phyloP scores from a whole-genome alignment of 2,329 filamentous ascomycete species.

The Lasiodiplodia sp. region DNA sequence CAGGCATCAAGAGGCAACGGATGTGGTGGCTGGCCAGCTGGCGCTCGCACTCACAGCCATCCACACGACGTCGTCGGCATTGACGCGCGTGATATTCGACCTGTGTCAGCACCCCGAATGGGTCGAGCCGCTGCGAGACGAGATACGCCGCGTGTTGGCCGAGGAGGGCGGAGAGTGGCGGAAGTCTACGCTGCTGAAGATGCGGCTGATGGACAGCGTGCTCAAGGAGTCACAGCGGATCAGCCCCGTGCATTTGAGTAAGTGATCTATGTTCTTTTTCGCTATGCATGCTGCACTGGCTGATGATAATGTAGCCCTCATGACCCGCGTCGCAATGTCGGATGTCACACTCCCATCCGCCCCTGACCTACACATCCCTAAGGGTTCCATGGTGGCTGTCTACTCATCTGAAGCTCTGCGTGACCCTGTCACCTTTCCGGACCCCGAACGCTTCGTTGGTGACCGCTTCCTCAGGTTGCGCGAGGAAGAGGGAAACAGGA shows the following conservation, averaged over 20 bases:
- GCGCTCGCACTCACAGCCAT: neutral
- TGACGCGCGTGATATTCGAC: neutral
- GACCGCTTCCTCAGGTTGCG: neutral
- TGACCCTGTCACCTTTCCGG: neutral
- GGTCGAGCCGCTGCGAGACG: neutral
- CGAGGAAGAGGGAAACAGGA: neutral
- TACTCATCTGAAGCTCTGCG: neutral
- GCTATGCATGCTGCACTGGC: neutral
- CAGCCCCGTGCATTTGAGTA: conserved; percentile 21
- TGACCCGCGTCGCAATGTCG: neutral
- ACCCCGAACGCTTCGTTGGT: neutral
- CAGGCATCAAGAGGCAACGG: neutral
- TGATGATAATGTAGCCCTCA: neutral
- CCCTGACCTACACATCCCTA: neutral
- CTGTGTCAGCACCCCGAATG: neutral
- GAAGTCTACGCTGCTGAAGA: conserved; percentile 2
- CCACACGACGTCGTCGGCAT: neutral
- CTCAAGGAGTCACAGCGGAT: conserved; percentile 31
- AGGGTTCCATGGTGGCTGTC: neutral
- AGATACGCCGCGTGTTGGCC: neutral
- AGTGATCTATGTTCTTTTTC: neutral
- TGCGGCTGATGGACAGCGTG: conserved; percentile 24
- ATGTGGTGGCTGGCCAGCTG: neutral
- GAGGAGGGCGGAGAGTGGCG: neutral
- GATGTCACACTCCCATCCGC: neutral